Evolutionary conservation across 805 yeast species (phyloP).

Genomic region (Yamadazyma phyllophila): DNA sequence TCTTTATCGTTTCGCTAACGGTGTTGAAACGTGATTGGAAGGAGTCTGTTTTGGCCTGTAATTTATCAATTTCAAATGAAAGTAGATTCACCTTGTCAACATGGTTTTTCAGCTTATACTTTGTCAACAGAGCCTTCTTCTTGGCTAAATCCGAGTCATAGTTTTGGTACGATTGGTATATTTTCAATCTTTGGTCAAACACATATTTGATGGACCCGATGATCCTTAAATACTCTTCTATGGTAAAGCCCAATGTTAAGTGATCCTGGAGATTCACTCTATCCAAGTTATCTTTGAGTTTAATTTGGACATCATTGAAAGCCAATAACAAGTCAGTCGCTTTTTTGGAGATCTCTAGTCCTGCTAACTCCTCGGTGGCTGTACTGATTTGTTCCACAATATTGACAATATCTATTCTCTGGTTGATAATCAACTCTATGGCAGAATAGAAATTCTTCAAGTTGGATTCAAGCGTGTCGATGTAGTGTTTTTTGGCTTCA

Average conservation of each 20-base stretch:
- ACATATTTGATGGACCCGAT: constrained; percentile 72
- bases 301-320: constrained; percentile 69
- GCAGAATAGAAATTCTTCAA: constrained; percentile 67
- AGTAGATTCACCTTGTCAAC: constrained; percentile 60
- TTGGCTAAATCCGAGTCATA: constrained; percentile 44
- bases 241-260: constrained; percentile 77
- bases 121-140: constrained; percentile 45
- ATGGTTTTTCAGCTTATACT: constrained; percentile 48
- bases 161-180: constrained; percentile 41
- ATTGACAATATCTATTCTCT: constrained; percentile 68
- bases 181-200: constrained; percentile 69
- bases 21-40: constrained; percentile 62
- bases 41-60: constrained; percentile 51
- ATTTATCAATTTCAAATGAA: constrained; percentile 56
- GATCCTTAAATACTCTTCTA: constrained; percentile 82
- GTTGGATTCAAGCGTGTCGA: constrained; percentile 72
- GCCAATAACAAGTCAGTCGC: constrained; percentile 62
- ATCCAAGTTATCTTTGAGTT: constrained; percentile 70
- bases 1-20: constrained; percentile 62
- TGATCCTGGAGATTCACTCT: constrained; percentile 83
- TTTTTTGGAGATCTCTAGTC: constrained; percentile 68
- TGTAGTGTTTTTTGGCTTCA: constrained; percentile 60
- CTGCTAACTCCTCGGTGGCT: constrained; percentile 57
- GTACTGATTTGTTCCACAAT: constrained; percentile 67
- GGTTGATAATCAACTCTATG: constrained; percentile 69